phyloP scores from a whole-genome alignment of 257 asterid genomes.

The Misopates orontium region DNA sequence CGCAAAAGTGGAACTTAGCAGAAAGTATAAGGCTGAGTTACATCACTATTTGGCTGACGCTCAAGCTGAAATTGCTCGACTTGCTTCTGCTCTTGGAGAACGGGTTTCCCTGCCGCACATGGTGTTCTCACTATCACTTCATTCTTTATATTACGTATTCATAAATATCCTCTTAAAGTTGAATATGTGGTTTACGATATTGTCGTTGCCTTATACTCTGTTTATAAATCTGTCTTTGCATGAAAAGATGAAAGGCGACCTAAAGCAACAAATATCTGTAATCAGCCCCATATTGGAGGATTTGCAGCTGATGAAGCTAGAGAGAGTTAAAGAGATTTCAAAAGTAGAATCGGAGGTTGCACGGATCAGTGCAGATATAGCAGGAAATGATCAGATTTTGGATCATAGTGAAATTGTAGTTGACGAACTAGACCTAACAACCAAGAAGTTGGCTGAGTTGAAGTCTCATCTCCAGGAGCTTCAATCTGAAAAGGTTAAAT shows the following conservation, averaged over 20 bases:
- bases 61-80: constrained; percentile 61
- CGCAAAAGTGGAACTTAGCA: constrained; percentile 61
- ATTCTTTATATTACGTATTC: not conserved
- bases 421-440: constrained; percentile 65
- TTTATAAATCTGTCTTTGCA: constrained; percentile 28
- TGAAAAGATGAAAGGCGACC: constrained; percentile 47
- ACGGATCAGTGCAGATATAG: constrained; percentile 63
- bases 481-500: constrained; percentile 64
- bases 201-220: constrained; percentile 16
- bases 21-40: constrained; percentile 60
- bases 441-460: constrained; percentile 56
- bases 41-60: constrained; percentile 56
- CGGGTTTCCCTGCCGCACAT: constrained; percentile 40
- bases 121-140: constrained; percentile 38
- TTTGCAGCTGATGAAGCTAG: constrained; percentile 56
- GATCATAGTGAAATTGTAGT: constrained; percentile 41
- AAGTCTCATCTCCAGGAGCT: constrained; percentile 67
- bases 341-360: constrained; percentile 57
- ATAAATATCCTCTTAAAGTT: not conserved
- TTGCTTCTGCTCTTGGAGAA: constrained; percentile 69
- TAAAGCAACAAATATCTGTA: constrained; percentile 55
- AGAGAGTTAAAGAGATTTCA: constrained; percentile 57
- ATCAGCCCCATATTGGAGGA: constrained; percentile 57
- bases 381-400: constrained; percentile 48
- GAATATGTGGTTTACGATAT: no score